Evolutionary conservation across 2,329 filamentous ascomycete species (phyloP).

Genomic region (Microdochium bolleyi): DNA sequence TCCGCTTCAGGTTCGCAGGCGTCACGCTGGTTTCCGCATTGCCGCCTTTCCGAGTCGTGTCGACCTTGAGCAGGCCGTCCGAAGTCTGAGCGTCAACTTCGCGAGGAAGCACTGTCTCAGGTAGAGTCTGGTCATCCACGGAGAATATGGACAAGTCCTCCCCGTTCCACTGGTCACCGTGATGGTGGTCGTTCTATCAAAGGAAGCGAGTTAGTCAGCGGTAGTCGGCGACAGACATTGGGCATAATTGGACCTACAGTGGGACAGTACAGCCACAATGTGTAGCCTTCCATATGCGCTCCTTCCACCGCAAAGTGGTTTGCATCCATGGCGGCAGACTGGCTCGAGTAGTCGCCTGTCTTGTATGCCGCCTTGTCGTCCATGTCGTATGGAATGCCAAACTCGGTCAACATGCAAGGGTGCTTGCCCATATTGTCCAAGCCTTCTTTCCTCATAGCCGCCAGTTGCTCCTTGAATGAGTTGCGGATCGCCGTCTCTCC

Average conservation of each 20-base stretch:
- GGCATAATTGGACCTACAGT: too few relatives aligned
- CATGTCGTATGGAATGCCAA: slow-evolving; percentile 98
- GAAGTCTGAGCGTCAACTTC: slow-evolving; percentile 35
- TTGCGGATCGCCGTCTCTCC: slow-evolving; percentile 93
- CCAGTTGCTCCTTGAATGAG: slow-evolving; percentile 82
- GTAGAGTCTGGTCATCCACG: slow-evolving; percentile 63
- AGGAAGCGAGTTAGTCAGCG: slow-evolving; percentile 9
- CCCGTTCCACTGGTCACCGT: slow-evolving; percentile 95
- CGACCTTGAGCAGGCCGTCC: slow-evolving; percentile 33
- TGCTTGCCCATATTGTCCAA: slow-evolving; percentile 82
- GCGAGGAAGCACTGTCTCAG: slow-evolving; percentile 40
- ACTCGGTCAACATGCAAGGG: slow-evolving; percentile 86
- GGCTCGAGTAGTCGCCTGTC: slow-evolving; percentile 89
- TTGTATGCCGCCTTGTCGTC: slow-evolving; percentile 93
- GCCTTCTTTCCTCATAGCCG: slow-evolving; percentile 76
- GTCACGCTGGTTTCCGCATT: slow-evolving; percentile 54
- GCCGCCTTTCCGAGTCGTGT: slow-evolving; percentile 28
- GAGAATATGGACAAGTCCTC: slow-evolving; percentile 93
- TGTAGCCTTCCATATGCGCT: slow-evolving; percentile 74
- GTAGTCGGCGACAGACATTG: too few relatives aligned
- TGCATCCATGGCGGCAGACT: slow-evolving; percentile 87
- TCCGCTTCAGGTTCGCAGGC: slow-evolving; percentile 67
- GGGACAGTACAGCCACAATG: slow-evolving; percentile 79
- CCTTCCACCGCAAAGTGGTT: slow-evolving; percentile 92
- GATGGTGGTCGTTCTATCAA: slow-evolving; percentile 69